These are phyloP conservation scores for Suillus discolor DNA, from an alignment of 768 basidiomycete genomes.

Conservation along the genomic window DNA sequence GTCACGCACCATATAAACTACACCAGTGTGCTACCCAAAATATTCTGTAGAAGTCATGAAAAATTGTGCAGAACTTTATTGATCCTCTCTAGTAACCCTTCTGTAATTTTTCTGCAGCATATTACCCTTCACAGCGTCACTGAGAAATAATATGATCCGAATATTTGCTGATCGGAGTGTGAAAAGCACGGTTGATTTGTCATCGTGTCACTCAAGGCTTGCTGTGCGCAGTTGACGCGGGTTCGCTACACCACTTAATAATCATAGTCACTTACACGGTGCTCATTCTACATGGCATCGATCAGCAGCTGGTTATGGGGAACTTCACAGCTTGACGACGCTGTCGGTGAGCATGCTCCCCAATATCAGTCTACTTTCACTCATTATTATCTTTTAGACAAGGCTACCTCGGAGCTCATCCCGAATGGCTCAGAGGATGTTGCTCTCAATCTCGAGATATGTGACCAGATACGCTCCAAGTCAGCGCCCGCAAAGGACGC, in stretches of 20 bases:
- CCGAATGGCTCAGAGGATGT: conserved; percentile 88
- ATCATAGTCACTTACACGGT: neutral
- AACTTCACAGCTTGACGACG: conserved; percentile 79
- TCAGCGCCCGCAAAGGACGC: conserved; percentile 82
- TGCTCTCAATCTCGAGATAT: conserved; percentile 91
- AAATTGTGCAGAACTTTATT: neutral
- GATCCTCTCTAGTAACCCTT: neutral
- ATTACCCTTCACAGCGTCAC: neutral
- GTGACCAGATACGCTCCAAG: conserved; percentile 95
- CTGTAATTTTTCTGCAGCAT: too few species aligned
- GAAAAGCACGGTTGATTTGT: conserved; percentile 20
- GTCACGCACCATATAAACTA: conserved; percentile 5
- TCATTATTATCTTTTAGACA: conserved; percentile 54
- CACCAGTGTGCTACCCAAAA: neutral
- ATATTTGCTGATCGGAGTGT: conserved; percentile 23
- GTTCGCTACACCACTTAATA: neutral
- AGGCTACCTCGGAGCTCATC: conserved; percentile 89
- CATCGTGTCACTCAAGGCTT: conserved; percentile 12
- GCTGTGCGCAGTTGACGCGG: conserved; percentile 15
- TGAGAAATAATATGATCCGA: neutral
- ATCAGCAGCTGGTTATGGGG: conserved; percentile 79
- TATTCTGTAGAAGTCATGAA: neutral
- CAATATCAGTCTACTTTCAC: conserved; percentile 1
- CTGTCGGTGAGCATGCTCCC: conserved; percentile 60
- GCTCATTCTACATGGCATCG: conserved; percentile 48